Percentiles rank a stretch among this genome's conserved stretches.
Evolutionary conservation across 306 rosid species (phyloP).

Genomic region (Nissolia schottii): DNA sequence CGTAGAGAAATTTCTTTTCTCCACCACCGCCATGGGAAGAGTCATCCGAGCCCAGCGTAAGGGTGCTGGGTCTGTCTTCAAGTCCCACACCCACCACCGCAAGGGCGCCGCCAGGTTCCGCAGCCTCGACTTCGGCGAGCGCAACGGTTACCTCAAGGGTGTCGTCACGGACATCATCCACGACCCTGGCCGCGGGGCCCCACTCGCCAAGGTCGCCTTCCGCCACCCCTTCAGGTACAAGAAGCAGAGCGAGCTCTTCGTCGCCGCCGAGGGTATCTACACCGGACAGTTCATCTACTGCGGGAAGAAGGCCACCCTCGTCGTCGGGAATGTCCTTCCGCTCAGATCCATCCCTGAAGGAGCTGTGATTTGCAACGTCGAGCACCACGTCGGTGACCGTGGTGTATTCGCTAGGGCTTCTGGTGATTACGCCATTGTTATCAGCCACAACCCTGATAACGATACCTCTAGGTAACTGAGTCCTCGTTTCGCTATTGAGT

Average conservation of each 20-base stretch:
- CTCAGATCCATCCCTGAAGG: conserved; percentile 73
- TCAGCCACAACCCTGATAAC: conserved; percentile 74
- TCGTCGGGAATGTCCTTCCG: conserved; percentile 70
- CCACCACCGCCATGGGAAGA: conserved; percentile 48
- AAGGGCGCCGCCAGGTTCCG: conserved; percentile 78
- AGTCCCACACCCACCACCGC: conserved; percentile 79
- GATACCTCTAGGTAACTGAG: conserved; percentile 53
- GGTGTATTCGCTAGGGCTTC: conserved; percentile 70
- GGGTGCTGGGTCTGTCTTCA: conserved; percentile 82
- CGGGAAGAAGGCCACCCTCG: conserved; percentile 74
- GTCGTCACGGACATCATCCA: conserved; percentile 68
- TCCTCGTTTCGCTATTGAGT: too few relatives aligned
- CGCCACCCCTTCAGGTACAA: conserved; percentile 73
- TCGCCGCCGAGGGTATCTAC: conserved; percentile 73
- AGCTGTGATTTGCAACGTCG: conserved; percentile 73
- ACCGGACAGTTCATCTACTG: conserved; percentile 73
- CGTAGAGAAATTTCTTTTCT: neutral
- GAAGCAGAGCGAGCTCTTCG: conserved; percentile 63
- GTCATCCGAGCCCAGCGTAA: conserved; percentile 83
- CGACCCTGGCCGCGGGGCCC: conserved; percentile 86
- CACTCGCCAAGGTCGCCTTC: conserved; percentile 66
- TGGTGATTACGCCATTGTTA: conserved; percentile 75
- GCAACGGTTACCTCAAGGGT: conserved; percentile 71
- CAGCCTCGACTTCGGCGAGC: conserved; percentile 72
- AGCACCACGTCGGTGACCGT: conserved; percentile 83